These are phyloP conservation scores for Trichosporon sp. DNA, from an alignment of 1,284 basidiomycete species.

Conservation along the genomic window DNA sequence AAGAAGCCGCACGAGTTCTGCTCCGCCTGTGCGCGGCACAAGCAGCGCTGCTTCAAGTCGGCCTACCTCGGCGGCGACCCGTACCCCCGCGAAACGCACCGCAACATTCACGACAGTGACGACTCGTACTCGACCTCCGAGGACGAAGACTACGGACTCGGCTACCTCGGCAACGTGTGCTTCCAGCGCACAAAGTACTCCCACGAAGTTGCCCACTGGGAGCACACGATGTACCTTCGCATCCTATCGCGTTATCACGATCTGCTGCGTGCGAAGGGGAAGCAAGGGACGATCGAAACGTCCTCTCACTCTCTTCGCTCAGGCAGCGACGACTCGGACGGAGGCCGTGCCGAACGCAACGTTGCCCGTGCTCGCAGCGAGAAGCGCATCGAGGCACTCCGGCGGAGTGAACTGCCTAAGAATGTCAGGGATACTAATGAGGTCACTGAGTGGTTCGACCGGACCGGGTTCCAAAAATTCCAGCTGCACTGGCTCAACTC, in stretches of 20 bases:
- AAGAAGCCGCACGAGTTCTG: conserved; percentile 19
- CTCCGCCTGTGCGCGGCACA: conserved; percentile 23
- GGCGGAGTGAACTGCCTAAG: conserved; percentile 31
- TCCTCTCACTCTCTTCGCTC: background rate
- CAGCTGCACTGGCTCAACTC: conserved; percentile 6
- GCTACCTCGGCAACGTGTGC: conserved; percentile 17
- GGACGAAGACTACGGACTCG: conserved; percentile 10
- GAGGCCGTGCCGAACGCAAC: conserved; percentile 30
- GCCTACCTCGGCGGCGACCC: conserved; percentile 15
- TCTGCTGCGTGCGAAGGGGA: conserved; percentile 38
- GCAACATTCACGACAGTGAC: background rate
- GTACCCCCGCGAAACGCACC: conserved; percentile 20
- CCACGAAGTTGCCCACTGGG: conserved; percentile 54
- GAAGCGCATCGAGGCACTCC: conserved; percentile 31
- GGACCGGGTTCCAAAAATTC: conserved; percentile 64
- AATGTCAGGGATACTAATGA: conserved; percentile 65
- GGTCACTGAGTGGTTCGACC: conserved; percentile 78
- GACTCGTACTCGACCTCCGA: conserved; percentile 6
- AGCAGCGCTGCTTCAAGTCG: conserved; percentile 11
- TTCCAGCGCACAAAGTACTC: conserved; percentile 19
- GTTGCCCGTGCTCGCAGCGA: conserved; percentile 19
- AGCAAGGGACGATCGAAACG: background rate
- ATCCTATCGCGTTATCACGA: conserved; percentile 39
- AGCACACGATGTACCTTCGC: conserved; percentile 39
- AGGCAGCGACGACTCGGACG: conserved; percentile 35